Base-by-base conservation (phyloP, 495 filamentous ascomycete genomes). In the Aspergillus sclerotioniger region DNA sequence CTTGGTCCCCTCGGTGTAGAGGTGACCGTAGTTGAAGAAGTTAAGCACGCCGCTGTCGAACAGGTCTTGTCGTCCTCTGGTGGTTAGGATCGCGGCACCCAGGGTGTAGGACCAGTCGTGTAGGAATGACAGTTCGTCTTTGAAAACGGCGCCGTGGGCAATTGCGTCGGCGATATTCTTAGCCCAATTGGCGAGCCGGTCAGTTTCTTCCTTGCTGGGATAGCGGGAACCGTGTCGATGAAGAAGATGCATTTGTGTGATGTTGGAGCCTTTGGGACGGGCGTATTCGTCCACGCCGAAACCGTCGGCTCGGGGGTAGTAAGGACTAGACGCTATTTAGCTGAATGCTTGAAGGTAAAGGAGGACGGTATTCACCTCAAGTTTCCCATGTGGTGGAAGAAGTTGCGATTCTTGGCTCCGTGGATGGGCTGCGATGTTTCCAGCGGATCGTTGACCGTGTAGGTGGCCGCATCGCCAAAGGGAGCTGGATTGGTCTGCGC, bases 1-100 rank as follows among this genome's bases (percentile, higher is more conserved):
- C 66, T 85, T 86, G 55, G 74, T 80, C n/a, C 75, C 73, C 4
- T 83, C 79, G 48, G 85, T 79, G 52, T 83, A 86, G 8, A 87
- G 75, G 50, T 80, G 76, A 2, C 76, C 81, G 56, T 88, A 88
- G 65, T 85, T 77, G 61, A 85, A 87, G 51, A 77, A 78, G 59
- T 86, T 82, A 7, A 84, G 66, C 0, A 82, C 70, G 54, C 80
- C 80, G 32, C 71, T 75, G 45, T 82, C 72, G 48, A 80, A 82
- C 0, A 80, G 61, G 57, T 82, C 73, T 46, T 80, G 79, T 19
- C 76, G 76, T 3, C 80, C 80, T 32, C 73, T 69, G 0, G 81
- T 77, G 0, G 83, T 80, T 0, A 87, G 73, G 43, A 84, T 81
- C 56, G 78, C 71, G 53, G 68, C 57, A 37, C 78, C 70, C 10